Evolutionary conservation across 306 rosid genomes (phyloP).

Genomic region (Vigna reflexopilosa): DNA sequence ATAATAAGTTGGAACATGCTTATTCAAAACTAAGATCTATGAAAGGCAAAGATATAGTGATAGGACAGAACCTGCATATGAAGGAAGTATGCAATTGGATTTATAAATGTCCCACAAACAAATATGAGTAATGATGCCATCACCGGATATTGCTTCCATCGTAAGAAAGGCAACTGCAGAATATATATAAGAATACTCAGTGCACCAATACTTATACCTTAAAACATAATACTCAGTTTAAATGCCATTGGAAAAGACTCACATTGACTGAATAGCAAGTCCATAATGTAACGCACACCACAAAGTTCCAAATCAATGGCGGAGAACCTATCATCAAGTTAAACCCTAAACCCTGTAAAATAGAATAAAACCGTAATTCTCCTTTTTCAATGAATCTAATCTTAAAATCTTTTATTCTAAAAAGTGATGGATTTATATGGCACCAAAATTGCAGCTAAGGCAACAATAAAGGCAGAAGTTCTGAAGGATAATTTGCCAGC

Average conservation of each 20-base stretch:
- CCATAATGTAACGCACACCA: neutral
- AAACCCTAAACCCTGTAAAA: neutral
- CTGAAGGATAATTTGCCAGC: neutral
- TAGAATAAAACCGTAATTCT: neutral
- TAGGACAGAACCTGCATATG: neutral
- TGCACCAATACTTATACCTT: too few species aligned
- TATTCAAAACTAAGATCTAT: neutral
- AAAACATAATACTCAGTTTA: too few species aligned
- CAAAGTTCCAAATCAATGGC: neutral
- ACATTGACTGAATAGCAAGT: neutral
- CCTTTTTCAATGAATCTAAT: neutral
- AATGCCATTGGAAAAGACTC: neutral
- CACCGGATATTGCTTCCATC: neutral
- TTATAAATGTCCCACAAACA: neutral
- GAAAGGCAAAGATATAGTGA: neutral
- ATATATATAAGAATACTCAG: too few species aligned
- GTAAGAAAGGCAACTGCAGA: neutral
- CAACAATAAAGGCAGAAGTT: neutral
- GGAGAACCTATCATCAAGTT: neutral
- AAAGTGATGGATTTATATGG: neutral
- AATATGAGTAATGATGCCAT: neutral
- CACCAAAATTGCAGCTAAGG: neutral
- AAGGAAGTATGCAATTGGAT: neutral
- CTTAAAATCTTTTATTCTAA: neutral
- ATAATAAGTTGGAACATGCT: neutral